A percentile compares a stretch with the other conserved stretches of the same genome.
Conservation (phyloP, 1,284 basidiomycete genomes). For the Volvariella surrecta region DNA sequence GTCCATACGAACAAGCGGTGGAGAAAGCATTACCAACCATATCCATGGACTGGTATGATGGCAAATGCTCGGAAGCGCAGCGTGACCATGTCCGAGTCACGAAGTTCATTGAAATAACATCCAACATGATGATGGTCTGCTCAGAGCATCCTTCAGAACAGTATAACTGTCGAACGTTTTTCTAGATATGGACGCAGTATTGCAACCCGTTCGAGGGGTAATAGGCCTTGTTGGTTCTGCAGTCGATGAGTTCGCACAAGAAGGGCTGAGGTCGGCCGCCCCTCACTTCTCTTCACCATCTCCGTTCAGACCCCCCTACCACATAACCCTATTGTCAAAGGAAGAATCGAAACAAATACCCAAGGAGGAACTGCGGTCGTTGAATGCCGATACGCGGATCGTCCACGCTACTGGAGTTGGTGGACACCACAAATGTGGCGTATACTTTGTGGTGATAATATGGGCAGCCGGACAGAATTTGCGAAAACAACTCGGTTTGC, state of each 20-base stretch:
- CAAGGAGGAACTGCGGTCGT: conserved; percentile 8
- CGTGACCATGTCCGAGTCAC: too few species aligned
- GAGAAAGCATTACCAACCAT: too few species aligned
- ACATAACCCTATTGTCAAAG: conserved; percentile 32
- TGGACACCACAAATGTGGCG: conserved; percentile 21
- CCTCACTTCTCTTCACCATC: conserved; percentile 4
- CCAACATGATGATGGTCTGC: too few species aligned
- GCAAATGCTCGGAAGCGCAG: too few species aligned
- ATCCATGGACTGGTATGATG: too few species aligned
- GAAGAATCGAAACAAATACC: conserved; percentile 20
- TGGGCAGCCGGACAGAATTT: conserved; percentile 46
- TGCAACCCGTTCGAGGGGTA: conserved; percentile 17
- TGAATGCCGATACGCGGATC: neutral
- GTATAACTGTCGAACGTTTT: neutral
- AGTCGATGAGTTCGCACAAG: conserved; percentile 22
- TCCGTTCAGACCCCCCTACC: conserved; percentile 19
- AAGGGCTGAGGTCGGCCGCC: conserved; percentile 11
- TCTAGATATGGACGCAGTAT: conserved; percentile 8
- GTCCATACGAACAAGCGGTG: too few species aligned
- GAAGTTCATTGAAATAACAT: too few species aligned
- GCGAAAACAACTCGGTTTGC: conserved; percentile 37
- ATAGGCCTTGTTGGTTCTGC: conserved; percentile 24
- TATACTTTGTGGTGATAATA: conserved; percentile 42
- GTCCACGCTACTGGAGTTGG: conserved; percentile 28
- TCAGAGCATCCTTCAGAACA: too few species aligned